Conservation (phyloP, 176 grass and related monocot species). For the Rhynchospora pubera region DNA sequence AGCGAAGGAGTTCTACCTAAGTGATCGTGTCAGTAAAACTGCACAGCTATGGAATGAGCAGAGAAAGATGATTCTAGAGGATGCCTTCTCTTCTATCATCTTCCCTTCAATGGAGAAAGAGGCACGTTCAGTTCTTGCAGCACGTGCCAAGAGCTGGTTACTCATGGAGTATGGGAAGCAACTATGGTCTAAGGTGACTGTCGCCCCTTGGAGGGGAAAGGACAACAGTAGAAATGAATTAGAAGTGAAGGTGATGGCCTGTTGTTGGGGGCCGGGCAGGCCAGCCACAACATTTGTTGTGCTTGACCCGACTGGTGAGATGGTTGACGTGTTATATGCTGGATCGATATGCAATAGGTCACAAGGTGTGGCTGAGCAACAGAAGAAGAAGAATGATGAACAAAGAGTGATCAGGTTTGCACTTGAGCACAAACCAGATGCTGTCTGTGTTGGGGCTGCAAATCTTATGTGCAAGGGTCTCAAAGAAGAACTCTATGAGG, state of each 20-base stretch:
- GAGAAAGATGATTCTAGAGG: conserved; percentile 91
- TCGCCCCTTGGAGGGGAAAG: conserved; percentile 84
- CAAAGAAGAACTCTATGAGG: conserved; percentile 98
- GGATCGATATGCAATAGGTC: conserved; percentile 80
- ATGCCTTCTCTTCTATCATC: conserved; percentile 74
- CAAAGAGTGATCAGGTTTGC: conserved; percentile 87
- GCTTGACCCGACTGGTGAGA: conserved; percentile 83
- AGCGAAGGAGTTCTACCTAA: conserved; percentile 80
- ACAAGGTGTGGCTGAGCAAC: conserved; percentile 73
- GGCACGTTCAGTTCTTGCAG: conserved; percentile 51
- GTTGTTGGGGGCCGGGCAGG: conserved; percentile 95
- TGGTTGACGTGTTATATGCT: conserved; percentile 92
- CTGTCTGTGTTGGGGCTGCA: conserved; percentile 80
- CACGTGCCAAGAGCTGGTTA: conserved; percentile 72
- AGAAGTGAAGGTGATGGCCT: conserved; percentile 85
- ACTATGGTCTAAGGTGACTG: conserved; percentile 69
- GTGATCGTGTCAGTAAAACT: conserved; percentile 90
- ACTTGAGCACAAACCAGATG: conserved; percentile 78
- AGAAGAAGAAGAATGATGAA: conserved; percentile 87
- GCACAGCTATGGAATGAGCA: conserved; percentile 96
- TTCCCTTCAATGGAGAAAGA: conserved; percentile 93
- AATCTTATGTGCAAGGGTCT: conserved; percentile 86
- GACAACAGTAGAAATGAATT: conserved; percentile 64
- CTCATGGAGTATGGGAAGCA: conserved; percentile 78
- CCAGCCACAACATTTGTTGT: conserved; percentile 90